Conservation (phyloP, 495 filamentous ascomycete genomes). For the Elasticomyces elasticus region DNA sequence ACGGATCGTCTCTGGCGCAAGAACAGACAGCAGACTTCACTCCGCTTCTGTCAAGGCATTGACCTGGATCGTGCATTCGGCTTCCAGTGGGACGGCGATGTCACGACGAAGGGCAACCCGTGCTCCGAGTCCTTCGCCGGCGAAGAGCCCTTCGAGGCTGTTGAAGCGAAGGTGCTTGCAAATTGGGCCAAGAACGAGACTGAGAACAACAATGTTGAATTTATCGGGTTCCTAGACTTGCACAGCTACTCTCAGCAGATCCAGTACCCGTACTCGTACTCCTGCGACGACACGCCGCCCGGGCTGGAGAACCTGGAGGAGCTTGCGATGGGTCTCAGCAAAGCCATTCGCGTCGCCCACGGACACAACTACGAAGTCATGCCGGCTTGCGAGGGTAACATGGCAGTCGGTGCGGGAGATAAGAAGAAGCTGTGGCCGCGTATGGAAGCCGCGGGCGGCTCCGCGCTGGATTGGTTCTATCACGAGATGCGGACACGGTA, state of each 20-base stretch:
- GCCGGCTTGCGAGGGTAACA: constrained; percentile 81
- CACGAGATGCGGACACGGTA: constrained; percentile 73
- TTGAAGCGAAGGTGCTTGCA: constrained; percentile 66
- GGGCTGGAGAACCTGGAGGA: constrained; percentile 87
- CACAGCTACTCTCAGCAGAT: constrained; percentile 96
- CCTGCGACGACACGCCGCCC: constrained; percentile 65
- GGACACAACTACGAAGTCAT: constrained; percentile 69
- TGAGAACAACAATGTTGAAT: constrained; percentile 53
- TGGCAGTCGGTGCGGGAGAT: constrained; percentile 27
- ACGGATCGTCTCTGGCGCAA: constrained; percentile 91
- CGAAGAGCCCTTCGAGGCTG: constrained; percentile 68
- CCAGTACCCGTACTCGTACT: constrained; percentile 83
- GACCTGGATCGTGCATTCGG: constrained; percentile 82
- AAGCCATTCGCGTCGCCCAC: constrained; percentile 68
- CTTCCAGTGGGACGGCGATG: constrained; percentile 69
- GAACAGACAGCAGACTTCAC: constrained; percentile 73
- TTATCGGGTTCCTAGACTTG: constrained; percentile 79
- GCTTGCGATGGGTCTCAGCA: constrained; percentile 77
- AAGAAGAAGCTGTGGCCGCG: constrained; percentile 32
- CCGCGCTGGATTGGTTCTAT: constrained; percentile 93
- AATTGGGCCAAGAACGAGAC: constrained; percentile 83
- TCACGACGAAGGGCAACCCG: constrained; percentile 58
- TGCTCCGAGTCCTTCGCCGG: constrained; percentile 91
- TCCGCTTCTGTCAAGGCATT: constrained; percentile 74
- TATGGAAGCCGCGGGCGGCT: constrained; percentile 65